These are phyloP conservation scores for Triangularia verruculosa DNA, from an alignment of 2,329 filamentous ascomycete species.

Conservation along the genomic window DNA sequence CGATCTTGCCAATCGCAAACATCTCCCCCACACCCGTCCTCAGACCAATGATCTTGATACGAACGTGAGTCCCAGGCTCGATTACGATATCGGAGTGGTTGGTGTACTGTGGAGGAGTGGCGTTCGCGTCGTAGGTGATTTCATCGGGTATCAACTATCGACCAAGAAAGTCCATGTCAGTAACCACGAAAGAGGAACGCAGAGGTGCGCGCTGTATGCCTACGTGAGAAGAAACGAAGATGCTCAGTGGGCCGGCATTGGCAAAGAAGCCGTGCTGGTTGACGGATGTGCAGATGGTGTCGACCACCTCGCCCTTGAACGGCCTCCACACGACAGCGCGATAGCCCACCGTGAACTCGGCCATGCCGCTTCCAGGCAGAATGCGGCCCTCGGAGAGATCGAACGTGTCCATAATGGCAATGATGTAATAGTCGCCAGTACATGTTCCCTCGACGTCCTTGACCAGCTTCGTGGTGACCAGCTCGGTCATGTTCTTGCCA, in stretches of 20 bases:
- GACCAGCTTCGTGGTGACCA: conserved; percentile 84
- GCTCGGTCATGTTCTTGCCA: conserved; percentile 85
- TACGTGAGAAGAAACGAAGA: conserved; percentile 83
- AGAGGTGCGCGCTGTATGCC: conserved; percentile 30
- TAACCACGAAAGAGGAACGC: not conserved
- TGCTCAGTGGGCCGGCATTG: conserved; percentile 71
- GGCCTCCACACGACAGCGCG: conserved; percentile 96
- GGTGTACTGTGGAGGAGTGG: conserved; percentile 93
- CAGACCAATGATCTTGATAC: conserved; percentile 90
- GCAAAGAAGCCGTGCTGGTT: conserved; percentile 91
- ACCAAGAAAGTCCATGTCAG: not conserved
- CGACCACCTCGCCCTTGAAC: conserved; percentile 97
- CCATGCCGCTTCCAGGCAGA: conserved; percentile 83
- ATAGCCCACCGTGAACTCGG: conserved; percentile 93
- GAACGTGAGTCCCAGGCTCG: conserved; percentile 88
- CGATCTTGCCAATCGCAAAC: conserved; percentile 97
- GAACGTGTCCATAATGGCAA: conserved; percentile 95
- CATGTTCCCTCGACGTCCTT: conserved; percentile 94
- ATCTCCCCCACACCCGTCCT: conserved; percentile 92
- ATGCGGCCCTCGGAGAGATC: conserved; percentile 93
- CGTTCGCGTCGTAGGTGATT: conserved; percentile 92
- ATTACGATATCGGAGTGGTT: conserved; percentile 93
- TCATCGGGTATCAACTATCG: conserved; percentile 83
- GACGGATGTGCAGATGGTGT: conserved; percentile 88
- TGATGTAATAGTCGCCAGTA: conserved; percentile 94